phyloP scores from a whole-genome alignment of 1,139 yeast species.

The Scheffersomyces illinoinensis region DNA sequence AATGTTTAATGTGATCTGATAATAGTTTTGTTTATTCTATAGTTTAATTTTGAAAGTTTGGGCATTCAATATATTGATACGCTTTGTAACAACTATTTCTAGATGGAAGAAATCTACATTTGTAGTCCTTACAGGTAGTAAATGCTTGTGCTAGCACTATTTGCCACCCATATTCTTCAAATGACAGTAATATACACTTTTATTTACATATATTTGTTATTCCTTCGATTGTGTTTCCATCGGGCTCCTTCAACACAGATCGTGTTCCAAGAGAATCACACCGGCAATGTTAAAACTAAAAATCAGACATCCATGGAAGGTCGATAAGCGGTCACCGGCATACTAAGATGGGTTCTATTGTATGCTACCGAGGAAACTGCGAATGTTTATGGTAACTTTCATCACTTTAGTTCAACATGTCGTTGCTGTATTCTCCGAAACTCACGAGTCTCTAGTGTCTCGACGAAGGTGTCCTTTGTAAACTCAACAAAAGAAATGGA shows the following conservation, averaged over 20 bases:
- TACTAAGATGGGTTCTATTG: constrained; percentile 79
- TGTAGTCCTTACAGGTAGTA: background rate
- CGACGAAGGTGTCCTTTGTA: background rate
- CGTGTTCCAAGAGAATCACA: background rate
- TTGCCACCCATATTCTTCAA: too few species aligned
- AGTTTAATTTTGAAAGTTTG: background rate
- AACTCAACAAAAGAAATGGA: constrained; percentile 1
- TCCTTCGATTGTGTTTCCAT: background rate
- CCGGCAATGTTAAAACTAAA: constrained; percentile 4
- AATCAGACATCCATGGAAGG: constrained; percentile 77
- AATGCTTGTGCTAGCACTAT: too few species aligned
- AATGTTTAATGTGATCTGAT: background rate
- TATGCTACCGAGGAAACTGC: constrained; percentile 93
- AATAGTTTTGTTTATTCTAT: background rate
- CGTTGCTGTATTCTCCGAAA: constrained; percentile 26
- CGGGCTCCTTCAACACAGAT: background rate
- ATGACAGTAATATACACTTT: background rate
- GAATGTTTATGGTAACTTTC: constrained; percentile 79
- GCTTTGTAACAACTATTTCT: background rate
- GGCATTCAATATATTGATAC: background rate
- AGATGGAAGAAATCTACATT: too few species aligned
- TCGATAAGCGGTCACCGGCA: constrained; percentile 76
- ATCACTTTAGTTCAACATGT: constrained; percentile 46
- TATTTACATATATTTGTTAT: background rate
- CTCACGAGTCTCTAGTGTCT: constrained; percentile 6